Evolutionary conservation across 169 alveolate species (phyloP), one percentile per base, ranked within the genome.

Genomic region (Babesia gibsoni): DNA sequence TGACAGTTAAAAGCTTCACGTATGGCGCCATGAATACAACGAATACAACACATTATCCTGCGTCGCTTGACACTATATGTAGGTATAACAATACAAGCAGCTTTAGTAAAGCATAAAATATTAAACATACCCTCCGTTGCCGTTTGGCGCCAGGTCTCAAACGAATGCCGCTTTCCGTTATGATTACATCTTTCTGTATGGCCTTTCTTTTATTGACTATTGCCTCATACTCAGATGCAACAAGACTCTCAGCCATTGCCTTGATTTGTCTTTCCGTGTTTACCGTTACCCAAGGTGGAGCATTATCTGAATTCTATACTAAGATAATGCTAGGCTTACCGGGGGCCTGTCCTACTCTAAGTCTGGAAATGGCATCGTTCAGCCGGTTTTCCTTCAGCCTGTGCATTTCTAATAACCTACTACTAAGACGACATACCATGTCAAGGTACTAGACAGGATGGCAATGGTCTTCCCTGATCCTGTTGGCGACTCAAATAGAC

Each of bases 391-490:
- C 43, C 6, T 48, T 57, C 9, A 78, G 72, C 84, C 84, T 74
- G 12, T 41, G 33, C 18, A 10, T 20, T 22, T 3, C 16, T 0
- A 6, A 14, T 32, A 22, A 6, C 3, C 8, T 41, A 3, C 2
- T 9, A 3, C 18, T 27, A 20, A 39, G 6, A 23, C 4, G 29
- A 14, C 46, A 27, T 52, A 78, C 95, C 95, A 90, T 30, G 97
- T 94, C 39, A 95, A 73, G 25, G 93, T 73, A 20, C 97, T 84
- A 63, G 96, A 93, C 22, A 95, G 83, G 29, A 96, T 73, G 63
- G 96, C 90, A 39, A 95, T 35, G 32, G 98, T 95, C 70, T 96
- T 96, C 12, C 99, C 99, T 20, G 98, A 95, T 14, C 99, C 99
- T 7, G 99, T 96, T 1, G 99, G 99, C 3, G 97, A 92, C 83